phyloP scores from a whole-genome alignment of 768 basidiomycete genomes.

The Suillus americanus region DNA sequence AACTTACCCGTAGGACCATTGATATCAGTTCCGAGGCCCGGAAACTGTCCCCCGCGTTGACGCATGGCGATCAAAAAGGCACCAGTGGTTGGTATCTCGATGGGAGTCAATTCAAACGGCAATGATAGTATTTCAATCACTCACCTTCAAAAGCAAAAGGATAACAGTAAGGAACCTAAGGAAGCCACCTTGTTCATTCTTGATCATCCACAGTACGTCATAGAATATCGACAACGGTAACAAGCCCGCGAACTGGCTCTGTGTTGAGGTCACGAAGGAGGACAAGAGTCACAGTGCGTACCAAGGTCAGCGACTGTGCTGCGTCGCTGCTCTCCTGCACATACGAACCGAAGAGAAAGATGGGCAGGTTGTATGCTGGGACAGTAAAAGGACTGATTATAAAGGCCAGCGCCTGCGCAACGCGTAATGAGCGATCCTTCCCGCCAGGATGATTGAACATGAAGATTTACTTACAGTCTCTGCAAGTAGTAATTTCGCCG shows the following conservation, averaged over 20 bases:
- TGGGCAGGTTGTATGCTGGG: constrained; percentile 78
- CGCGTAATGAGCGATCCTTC: background rate
- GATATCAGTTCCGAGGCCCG: constrained; percentile 49
- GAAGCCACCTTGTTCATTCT: constrained; percentile 54
- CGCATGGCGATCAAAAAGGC: constrained; percentile 52
- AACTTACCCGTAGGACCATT: constrained; percentile 56
- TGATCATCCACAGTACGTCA: constrained; percentile 71
- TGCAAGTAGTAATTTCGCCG: constrained; percentile 63
- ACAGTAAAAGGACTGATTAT: constrained; percentile 50
- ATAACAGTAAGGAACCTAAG: constrained; percentile 54
- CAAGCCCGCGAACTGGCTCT: constrained; percentile 61
- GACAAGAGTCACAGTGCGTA: constrained; percentile 30
- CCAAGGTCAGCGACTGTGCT: constrained; percentile 61
- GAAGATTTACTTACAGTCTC: constrained; percentile 50
- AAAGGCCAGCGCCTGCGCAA: constrained; percentile 59
- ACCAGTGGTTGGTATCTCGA: constrained; percentile 60
- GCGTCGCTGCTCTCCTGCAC: constrained; percentile 70
- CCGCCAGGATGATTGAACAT: background rate
- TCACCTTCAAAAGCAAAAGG: constrained; percentile 59
- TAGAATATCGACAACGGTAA: constrained; percentile 60
- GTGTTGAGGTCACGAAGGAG: background rate
- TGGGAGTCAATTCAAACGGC: background rate
- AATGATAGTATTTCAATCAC: background rate
- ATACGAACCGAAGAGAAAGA: constrained; percentile 77
- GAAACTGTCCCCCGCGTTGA: constrained; percentile 56